Evolutionary conservation across 345 rosid species (phyloP).

Genomic region (Populus pruinosa): DNA sequence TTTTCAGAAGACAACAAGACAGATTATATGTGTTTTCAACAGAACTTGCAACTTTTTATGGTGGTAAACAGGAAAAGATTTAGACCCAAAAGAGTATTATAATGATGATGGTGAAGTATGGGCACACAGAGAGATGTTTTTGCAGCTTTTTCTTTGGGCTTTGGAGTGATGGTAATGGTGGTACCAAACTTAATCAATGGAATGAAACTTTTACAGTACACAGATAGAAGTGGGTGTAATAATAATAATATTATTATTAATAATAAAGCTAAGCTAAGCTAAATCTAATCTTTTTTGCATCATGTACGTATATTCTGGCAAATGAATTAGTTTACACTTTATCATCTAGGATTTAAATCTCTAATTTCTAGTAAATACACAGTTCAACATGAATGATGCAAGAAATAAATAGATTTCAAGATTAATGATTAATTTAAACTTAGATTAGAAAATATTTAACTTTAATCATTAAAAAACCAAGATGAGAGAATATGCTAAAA

Average conservation of each 20-base stretch:
- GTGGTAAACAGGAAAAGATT: constrained; percentile 18
- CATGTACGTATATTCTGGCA: too few species aligned
- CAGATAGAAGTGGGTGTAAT: constrained; percentile 1
- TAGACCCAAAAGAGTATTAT: constrained; percentile 1
- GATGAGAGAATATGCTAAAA: too few species aligned
- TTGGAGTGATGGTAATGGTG: not conserved
- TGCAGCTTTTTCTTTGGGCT: constrained; percentile 5
- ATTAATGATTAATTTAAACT: too few species aligned
- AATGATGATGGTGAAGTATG: constrained; percentile 14
- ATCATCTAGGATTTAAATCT: too few species aligned
- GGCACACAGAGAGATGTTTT: constrained; percentile 3
- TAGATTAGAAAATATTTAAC: too few species aligned
- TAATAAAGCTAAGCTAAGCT: not conserved
- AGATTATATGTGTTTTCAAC: constrained; percentile 7
- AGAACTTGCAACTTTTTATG: constrained; percentile 14
- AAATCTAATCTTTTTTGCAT: not conserved
- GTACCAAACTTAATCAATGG: not conserved
- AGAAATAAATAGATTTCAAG: too few species aligned
- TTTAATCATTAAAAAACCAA: too few species aligned
- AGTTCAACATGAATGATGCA: too few species aligned
- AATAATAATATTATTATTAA: not conserved
- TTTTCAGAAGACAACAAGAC: constrained; percentile 20
- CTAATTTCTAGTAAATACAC: too few species aligned
- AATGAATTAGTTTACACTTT: too few species aligned
- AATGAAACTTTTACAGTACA: not conserved